Evolutionary conservation across 2,329 filamentous ascomycete genomes (phyloP).

Genomic region (Pestalotiopsis fici): DNA sequence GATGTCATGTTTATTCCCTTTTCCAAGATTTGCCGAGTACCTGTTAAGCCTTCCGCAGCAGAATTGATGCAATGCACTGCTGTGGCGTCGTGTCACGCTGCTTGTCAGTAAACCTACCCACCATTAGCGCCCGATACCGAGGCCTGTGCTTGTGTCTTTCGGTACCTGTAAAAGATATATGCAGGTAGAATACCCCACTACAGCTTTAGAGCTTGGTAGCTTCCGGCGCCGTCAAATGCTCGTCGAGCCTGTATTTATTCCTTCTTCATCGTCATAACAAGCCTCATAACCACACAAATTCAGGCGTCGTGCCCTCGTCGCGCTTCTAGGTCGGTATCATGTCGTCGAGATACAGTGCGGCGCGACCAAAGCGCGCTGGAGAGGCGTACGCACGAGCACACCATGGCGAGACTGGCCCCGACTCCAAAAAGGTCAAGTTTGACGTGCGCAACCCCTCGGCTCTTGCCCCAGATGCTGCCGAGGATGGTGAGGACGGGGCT

Average conservation of each 20-base stretch:
- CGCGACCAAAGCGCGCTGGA: slow-evolving; percentile 79
- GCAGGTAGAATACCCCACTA: neutral
- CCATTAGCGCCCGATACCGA: neutral
- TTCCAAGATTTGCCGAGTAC: too few relatives aligned
- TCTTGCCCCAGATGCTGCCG: slow-evolving; percentile 79
- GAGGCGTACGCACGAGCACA: slow-evolving; percentile 80
- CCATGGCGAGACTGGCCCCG: slow-evolving; percentile 55
- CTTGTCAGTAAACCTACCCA: neutral
- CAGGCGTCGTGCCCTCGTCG: neutral
- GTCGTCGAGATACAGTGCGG: slow-evolving; percentile 62
- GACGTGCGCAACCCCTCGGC: slow-evolving; percentile 94
- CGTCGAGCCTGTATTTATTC: neutral
- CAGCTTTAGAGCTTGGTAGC: neutral
- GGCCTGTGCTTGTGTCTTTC: neutral
- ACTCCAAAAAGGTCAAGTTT: slow-evolving; percentile 82
- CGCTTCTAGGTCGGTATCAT: slow-evolving; percentile 33
- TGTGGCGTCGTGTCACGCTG: neutral
- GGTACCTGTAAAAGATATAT: too few relatives aligned
- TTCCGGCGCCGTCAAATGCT: neutral
- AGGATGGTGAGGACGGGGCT: slow-evolving; percentile 38
- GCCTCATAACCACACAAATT: neutral
- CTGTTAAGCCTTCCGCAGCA: neutral
- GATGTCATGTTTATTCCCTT: too few relatives aligned
- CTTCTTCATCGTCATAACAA: neutral
- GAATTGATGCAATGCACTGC: neutral